A percentile compares a stretch with the other conserved stretches of the same genome.
These are phyloP conservation scores for Teratosphaeria nubilosa DNA, from an alignment of 2,329 filamentous ascomycete genomes.

Conservation along the genomic window DNA sequence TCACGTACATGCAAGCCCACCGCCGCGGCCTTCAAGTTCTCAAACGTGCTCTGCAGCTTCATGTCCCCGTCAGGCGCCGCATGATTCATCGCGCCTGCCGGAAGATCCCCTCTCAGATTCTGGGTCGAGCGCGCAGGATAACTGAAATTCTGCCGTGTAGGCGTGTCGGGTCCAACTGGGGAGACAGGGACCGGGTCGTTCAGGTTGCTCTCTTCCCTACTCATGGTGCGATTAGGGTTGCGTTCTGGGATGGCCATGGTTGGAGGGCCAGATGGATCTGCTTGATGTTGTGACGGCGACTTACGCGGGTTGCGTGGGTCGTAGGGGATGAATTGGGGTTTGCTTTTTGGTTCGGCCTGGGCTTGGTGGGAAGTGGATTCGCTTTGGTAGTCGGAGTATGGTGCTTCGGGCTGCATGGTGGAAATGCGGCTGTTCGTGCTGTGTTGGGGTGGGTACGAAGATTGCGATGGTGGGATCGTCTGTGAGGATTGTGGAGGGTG, in stretches of 20 bases:
- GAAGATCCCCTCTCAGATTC: neutral
- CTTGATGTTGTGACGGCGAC: neutral
- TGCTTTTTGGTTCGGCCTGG: neutral
- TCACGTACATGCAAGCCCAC: slow-evolving; percentile 21
- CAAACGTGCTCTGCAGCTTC: slow-evolving; percentile 2
- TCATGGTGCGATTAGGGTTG: slow-evolving; percentile 5
- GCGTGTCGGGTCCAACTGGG: neutral
- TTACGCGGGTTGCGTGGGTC: neutral
- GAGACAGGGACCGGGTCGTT: slow-evolving; percentile 1
- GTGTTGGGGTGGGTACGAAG: neutral
- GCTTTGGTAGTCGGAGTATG: neutral
- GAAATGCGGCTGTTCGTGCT: neutral
- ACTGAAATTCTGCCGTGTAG: slow-evolving; percentile 5
- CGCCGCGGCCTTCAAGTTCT: slow-evolving; percentile 21
- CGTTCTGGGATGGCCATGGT: neutral
- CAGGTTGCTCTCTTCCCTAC: neutral
- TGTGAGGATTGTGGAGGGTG: neutral
- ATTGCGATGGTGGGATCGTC: neutral
- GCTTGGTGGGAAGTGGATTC: neutral
- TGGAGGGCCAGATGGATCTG: neutral
- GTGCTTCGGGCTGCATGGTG: neutral
- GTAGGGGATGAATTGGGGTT: neutral
- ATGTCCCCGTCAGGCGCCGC: neutral
- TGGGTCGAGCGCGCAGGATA: slow-evolving; percentile 1
- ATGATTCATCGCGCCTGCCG: neutral